These are phyloP conservation scores for Cerrena zonata DNA, from an alignment of 1,284 basidiomycete genomes.

Conservation along the genomic window DNA sequence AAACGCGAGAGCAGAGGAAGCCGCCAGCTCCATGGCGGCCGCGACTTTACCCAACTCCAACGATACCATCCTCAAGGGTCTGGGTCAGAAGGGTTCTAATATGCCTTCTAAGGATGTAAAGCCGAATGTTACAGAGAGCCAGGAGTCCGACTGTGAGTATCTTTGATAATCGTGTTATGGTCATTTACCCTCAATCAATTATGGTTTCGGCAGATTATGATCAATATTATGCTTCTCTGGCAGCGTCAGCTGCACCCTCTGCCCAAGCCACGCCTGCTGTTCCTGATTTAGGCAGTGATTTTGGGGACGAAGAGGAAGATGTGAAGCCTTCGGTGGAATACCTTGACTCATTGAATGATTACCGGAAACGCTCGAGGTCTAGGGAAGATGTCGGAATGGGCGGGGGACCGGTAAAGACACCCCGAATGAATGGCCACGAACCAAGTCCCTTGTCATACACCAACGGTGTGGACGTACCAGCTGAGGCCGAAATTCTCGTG, in stretches of 20 bases:
- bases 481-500: slow-evolving; percentile 6
- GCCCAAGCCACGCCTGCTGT: slow-evolving; percentile 52
- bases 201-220: slow-evolving; percentile 52
- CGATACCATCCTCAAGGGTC: slow-evolving; percentile 63
- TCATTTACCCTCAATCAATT: background rate
- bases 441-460: slow-evolving; percentile 10
- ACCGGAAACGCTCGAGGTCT: slow-evolving; percentile 66
- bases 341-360: slow-evolving; percentile 61
- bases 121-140: slow-evolving; percentile 39
- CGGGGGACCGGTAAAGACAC: slow-evolving; percentile 38
- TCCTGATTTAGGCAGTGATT: slow-evolving; percentile 28
- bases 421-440: slow-evolving; percentile 32
- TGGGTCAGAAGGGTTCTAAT: slow-evolving; percentile 46
- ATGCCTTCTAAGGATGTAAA: slow-evolving; percentile 50
- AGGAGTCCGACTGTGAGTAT: slow-evolving; percentile 58
- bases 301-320: slow-evolving; percentile 61
- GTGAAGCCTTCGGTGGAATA: slow-evolving; percentile 58
- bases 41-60: slow-evolving; percentile 40
- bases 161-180: slow-evolving; percentile 1
- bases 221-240: slow-evolving; percentile 71
- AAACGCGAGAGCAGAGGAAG: slow-evolving; percentile 41
- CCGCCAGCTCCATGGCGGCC: slow-evolving; percentile 20
- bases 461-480: slow-evolving; percentile 7
- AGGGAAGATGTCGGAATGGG: slow-evolving; percentile 46
- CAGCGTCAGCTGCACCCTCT: slow-evolving; percentile 54